Base-by-base conservation (phyloP, 192 early-diverging fungal genomes). In the Backusella macrospora region DNA sequence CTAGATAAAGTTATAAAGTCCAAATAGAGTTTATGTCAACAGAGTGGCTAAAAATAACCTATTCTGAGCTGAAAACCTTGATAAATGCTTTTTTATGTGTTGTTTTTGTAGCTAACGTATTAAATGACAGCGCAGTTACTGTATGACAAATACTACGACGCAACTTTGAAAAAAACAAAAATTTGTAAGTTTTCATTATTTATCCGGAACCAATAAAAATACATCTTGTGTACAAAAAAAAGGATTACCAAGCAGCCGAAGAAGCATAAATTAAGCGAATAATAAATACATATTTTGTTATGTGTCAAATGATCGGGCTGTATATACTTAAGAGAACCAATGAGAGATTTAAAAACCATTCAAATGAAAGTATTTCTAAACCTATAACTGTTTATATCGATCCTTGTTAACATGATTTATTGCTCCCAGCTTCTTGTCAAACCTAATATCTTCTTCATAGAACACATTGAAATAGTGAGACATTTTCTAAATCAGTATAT, bases 121-220 rank as follows among this genome's bases (percentile, higher is more conserved):
- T 52, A 52, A 52, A 52, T 18, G 49, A 52, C 49, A 52, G 49
- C 49, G 49, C 49, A 52, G 49, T 21, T 52, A 52, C 7, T 52
- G 49, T 52, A 52, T 23, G n/a, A 52, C 49, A 16, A 16, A 18
- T 18, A 52, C 18, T 52, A 52, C 16, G 18, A 16, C 16, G 49
- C 49, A 52, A 52, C 6, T 52, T 52, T 52, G 16, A n/a, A 52
- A 52, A 52, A 18, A 52, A 52, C 6, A 21, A 52, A 52, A 52
- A n/a, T n/a, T n/a, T n/a, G n/a, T n/a, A n/a, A n/a, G n/a, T n/a
- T n/a, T n/a, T n/a, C n/a, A n/a, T 42, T 42, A 6, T 42, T 42
- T 42, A 42, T n/a, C 48, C 16, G 1, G n/a, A 49, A 49, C 48
- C 48, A 49, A 49, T 49, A 0, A n/a, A 49, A 49, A 49, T 18